Conservation (phyloP, 139 green algal species). For the Coccomyxa sp. region DNA sequence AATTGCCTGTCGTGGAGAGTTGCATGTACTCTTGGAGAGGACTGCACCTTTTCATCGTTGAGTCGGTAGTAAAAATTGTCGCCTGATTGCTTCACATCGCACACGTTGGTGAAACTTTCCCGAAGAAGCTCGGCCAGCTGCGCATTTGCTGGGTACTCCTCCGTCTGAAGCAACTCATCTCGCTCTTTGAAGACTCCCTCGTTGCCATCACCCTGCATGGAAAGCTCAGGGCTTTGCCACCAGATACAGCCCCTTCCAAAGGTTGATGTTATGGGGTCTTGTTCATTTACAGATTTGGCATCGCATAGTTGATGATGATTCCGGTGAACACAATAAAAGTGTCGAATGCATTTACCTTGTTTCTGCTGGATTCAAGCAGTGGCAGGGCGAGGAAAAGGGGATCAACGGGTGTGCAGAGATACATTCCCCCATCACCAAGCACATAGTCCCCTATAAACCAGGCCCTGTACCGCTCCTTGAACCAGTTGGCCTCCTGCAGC, state of each 20-base stretch:
- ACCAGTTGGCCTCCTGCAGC: not conserved
- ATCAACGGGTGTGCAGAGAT: slow-evolving; percentile 31
- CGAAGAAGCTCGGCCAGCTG: not conserved
- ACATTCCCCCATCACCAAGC: slow-evolving; percentile 33
- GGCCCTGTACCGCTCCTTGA: not conserved
- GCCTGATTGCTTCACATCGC: not conserved
- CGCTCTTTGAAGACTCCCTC: not conserved
- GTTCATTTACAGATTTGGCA: no score
- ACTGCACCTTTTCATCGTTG: not conserved
- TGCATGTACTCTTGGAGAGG: no score
- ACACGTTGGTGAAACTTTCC: not conserved
- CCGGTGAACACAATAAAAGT: no score
- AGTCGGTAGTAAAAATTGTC: not conserved
- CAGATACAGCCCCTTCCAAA: no score
- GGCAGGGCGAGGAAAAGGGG: slow-evolving; percentile 33
- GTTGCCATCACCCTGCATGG: not conserved
- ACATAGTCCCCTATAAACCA: not conserved
- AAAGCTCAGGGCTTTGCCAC: not conserved
- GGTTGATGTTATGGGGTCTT: no score
- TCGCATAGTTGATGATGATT: no score
- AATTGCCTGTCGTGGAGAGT: no score
- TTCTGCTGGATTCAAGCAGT: slow-evolving; percentile 23
- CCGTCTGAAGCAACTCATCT: not conserved
- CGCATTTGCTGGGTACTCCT: not conserved
- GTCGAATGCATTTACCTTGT: not conserved